A percentile compares a stretch with the other conserved stretches of the same genome.
phyloP scores from a whole-genome alignment of 176 grass and related monocot genomes.

The Saccharum spontaneum region DNA sequence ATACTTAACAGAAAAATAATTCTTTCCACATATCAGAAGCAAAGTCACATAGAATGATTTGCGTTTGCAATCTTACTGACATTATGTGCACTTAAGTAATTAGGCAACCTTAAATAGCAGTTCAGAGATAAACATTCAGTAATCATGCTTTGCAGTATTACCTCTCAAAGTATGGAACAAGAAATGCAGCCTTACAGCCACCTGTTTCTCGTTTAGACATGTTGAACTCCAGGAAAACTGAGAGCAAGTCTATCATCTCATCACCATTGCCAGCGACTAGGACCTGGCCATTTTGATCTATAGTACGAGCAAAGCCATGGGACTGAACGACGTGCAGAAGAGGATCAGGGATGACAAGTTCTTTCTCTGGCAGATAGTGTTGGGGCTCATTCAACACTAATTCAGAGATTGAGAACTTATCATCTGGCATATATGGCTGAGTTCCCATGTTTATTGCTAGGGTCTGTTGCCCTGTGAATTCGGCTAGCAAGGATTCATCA shows the following conservation, averaged over 20 bases:
- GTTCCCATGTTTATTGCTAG: conserved; percentile 38
- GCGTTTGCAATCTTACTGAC: not conserved
- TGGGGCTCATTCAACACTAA: conserved; percentile 45
- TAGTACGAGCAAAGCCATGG: conserved; percentile 34
- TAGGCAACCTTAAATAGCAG: not conserved
- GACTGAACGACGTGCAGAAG: conserved; percentile 50
- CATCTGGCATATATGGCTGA: conserved; percentile 44
- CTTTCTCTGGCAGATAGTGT: conserved; percentile 43
- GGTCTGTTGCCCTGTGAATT: conserved; percentile 47
- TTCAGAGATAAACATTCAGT: not conserved
- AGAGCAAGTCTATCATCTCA: conserved; percentile 65
- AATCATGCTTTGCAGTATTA: conserved; percentile 22
- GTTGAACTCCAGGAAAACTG: conserved; percentile 53
- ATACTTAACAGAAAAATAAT: not conserved
- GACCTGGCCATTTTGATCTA: conserved; percentile 52
- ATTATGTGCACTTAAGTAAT: not conserved
- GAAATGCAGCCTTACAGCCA: conserved; percentile 59
- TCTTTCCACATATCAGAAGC: conserved; percentile 1
- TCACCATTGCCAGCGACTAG: conserved; percentile 50
- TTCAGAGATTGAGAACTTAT: conserved; percentile 53
- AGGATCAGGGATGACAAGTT: conserved; percentile 53
- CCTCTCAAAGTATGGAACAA: conserved; percentile 90
- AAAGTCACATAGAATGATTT: not conserved
- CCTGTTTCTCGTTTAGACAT: conserved; percentile 38
- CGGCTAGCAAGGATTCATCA: conserved; percentile 55